These are phyloP conservation scores for Meira nashicola DNA, from an alignment of 1,284 basidiomycete species.

Conservation along the genomic window DNA sequence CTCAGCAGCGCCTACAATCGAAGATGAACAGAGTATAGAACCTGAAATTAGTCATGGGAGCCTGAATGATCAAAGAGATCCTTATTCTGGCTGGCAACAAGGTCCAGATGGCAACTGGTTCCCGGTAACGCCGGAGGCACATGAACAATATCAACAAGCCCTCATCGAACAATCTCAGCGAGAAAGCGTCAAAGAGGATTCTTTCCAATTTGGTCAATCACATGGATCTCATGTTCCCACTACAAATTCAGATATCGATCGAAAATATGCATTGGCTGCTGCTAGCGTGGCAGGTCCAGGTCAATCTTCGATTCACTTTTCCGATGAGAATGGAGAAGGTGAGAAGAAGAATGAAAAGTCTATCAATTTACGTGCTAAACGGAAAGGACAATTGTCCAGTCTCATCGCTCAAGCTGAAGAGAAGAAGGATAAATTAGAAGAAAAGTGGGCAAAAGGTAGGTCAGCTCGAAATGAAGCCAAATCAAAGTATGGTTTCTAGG, in stretches of 20 bases:
- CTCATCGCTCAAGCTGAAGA: slow-evolving; percentile 41
- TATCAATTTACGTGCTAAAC: slow-evolving; percentile 27
- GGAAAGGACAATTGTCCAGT: slow-evolving; percentile 42
- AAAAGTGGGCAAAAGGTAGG: slow-evolving; percentile 37
- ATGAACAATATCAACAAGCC: slow-evolving; percentile 22
- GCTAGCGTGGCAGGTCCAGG: slow-evolving; percentile 16
- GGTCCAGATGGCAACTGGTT: slow-evolving; percentile 49
- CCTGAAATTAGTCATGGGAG: too few species aligned
- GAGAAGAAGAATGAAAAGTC: slow-evolving; percentile 27
- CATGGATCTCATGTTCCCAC: too few species aligned
- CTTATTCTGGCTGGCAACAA: slow-evolving; percentile 44
- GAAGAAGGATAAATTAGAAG: slow-evolving; percentile 34
- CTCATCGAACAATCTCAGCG: neutral
- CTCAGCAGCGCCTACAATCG: slow-evolving; percentile 34
- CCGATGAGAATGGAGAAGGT: slow-evolving; percentile 22
- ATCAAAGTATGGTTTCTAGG: slow-evolving; percentile 30
- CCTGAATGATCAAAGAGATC: slow-evolving; percentile 4
- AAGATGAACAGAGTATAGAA: neutral
- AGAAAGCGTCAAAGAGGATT: neutral
- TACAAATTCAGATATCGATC: slow-evolving; percentile 19
- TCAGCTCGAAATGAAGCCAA: slow-evolving; percentile 17
- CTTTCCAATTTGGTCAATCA: neutral
- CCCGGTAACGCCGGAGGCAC: slow-evolving; percentile 49
- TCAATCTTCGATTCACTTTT: slow-evolving; percentile 5
- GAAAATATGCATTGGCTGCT: slow-evolving; percentile 28